These are phyloP conservation scores for Filosporella fistucella DNA, from an alignment of 495 filamentous ascomycete genomes.

Conservation along the genomic window DNA sequence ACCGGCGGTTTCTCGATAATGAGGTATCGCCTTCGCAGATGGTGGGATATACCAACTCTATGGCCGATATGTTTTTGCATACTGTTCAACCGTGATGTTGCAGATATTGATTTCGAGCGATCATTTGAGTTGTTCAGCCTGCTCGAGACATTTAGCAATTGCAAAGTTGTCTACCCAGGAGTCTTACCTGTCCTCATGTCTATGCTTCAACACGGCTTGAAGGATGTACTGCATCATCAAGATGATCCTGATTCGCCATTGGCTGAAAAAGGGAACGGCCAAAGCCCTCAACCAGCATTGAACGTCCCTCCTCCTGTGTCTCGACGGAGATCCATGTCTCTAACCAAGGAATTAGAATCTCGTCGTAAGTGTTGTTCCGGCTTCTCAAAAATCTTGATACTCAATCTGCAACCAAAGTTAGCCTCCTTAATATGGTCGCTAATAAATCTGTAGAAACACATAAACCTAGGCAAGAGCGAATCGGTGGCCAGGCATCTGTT, in stretches of 20 bases:
- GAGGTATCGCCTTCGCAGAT: conserved; percentile 72
- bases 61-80: conserved; percentile 92
- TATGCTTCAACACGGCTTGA: conserved; percentile 82
- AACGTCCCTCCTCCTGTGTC: conserved; percentile 11
- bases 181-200: conserved; percentile 75
- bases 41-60: conserved; percentile 81
- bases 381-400: neutral
- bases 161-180: conserved; percentile 69
- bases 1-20: conserved; percentile 83
- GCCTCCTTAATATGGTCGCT: neutral
- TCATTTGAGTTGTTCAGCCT: conserved; percentile 71
- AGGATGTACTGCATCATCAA: conserved; percentile 58
- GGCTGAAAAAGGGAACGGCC: conserved; percentile 7
- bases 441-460: conserved; percentile 16
- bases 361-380: conserved; percentile 35
- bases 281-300: conserved; percentile 5
- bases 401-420: neutral
- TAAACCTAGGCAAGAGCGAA: conserved; percentile 39
- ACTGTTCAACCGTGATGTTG: conserved; percentile 78
- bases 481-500: conserved; percentile 47
- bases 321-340: conserved; percentile 29
- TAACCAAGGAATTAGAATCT: conserved; percentile 43
- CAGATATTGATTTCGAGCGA: conserved; percentile 65
- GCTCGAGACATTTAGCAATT: conserved; percentile 62
- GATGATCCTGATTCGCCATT: conserved; percentile 51